Conservation (phyloP, 345 rosid genomes). For the Anastatica hierochuntica region DNA sequence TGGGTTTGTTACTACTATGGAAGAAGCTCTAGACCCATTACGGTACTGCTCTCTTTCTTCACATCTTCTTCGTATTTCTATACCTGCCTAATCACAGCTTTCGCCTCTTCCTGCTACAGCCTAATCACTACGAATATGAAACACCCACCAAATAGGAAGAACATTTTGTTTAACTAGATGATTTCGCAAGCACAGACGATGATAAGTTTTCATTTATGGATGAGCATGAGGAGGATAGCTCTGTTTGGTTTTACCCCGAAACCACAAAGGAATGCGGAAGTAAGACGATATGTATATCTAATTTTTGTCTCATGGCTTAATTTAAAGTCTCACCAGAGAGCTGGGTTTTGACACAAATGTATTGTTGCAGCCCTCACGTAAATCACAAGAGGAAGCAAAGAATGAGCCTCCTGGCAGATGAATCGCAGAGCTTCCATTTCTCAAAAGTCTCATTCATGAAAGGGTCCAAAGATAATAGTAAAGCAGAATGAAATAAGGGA, state of each 20-base stretch:
- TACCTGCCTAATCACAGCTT: constrained; percentile 1
- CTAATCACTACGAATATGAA: constrained; percentile 7
- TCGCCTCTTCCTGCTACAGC: constrained; percentile 21
- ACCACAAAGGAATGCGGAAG: constrained; percentile 14
- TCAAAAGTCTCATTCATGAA: constrained; percentile 14
- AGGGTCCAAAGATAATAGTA: constrained; percentile 4
- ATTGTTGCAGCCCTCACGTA: constrained; percentile 11
- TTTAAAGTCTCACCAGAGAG: not conserved
- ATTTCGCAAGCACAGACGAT: constrained; percentile 15
- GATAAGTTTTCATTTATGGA: constrained; percentile 25
- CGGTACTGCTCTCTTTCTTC: constrained; percentile 10
- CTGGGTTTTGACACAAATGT: not conserved
- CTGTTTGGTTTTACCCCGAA: constrained; percentile 16
- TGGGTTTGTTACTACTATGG: too few species aligned
- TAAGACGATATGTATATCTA: constrained; percentile 15
- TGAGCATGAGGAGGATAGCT: constrained; percentile 15
- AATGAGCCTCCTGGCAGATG: constrained; percentile 23
- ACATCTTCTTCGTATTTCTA: not conserved
- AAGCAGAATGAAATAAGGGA: constrained; percentile 2
- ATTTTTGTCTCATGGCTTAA: not conserved
- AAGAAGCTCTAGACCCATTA: constrained; percentile 5
- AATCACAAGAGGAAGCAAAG: constrained; percentile 3
- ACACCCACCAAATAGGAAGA: constrained; percentile 8
- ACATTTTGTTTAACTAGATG: constrained; percentile 13
- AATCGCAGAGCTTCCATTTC: constrained; percentile 19